A percentile compares a stretch with the other conserved stretches of the same genome.
Evolutionary conservation across 140 eudicot species (phyloP).

Genomic region (Ambrosia hybrid): DNA sequence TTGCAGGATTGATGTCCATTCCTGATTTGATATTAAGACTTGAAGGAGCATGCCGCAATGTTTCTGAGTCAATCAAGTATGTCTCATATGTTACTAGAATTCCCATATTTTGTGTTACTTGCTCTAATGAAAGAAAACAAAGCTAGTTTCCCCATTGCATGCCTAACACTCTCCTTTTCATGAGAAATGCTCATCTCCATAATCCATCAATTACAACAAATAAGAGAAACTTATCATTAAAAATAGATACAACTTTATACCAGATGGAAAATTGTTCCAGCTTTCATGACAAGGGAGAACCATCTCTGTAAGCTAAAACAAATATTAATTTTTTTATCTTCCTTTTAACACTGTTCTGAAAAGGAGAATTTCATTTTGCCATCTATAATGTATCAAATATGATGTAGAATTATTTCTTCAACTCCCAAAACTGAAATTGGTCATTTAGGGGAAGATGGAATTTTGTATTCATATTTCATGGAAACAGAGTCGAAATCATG

Average conservation of each 20-base stretch:
- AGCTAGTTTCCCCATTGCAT: background rate
- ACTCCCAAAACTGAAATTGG: background rate
- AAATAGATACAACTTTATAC: background rate
- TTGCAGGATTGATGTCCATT: conserved; percentile 83
- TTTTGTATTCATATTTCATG: background rate
- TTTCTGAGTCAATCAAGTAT: conserved; percentile 62
- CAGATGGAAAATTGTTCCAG: background rate
- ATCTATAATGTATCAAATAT: background rate
- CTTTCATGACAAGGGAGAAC: background rate
- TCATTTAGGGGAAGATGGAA: background rate
- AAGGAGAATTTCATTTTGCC: background rate
- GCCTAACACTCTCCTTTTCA: background rate
- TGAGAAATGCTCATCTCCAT: background rate
- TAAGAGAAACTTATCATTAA: background rate
- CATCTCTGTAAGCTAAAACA: background rate
- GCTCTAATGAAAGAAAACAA: background rate
- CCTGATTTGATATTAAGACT: conserved; percentile 84
- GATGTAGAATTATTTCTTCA: background rate
- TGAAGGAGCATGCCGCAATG: conserved; percentile 83
- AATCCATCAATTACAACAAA: background rate
- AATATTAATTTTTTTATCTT: background rate
- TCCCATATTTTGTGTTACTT: background rate
- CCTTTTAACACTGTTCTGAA: too few species aligned
- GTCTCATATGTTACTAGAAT: conserved; percentile 37
- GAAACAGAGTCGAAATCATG: conserved; percentile 2